Conservation (phyloP, 495 filamentous ascomycete genomes). For the Podospora sp. region DNA sequence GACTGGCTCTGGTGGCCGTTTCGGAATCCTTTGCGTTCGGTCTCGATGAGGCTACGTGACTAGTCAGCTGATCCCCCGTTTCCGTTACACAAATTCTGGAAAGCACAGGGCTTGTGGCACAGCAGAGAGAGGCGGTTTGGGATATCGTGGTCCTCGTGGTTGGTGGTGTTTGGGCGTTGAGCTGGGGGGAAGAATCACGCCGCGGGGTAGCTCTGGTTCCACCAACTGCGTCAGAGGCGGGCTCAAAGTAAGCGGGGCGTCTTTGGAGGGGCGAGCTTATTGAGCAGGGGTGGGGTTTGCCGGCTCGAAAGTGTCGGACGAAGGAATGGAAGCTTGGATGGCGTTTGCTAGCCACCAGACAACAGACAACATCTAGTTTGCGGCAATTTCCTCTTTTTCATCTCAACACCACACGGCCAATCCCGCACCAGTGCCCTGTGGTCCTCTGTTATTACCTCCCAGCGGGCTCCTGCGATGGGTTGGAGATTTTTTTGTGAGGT, state of each 20-base stretch:
- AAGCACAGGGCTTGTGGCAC: constrained; percentile 5
- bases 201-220: constrained; percentile 1
- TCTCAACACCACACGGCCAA: not conserved
- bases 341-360: no score
- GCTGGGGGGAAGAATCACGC: not conserved
- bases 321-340: no score
- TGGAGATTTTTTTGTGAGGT: not conserved
- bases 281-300: not conserved
- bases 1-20: not conserved
- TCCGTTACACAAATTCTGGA: not conserved
- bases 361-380: not conserved
- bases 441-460: not conserved
- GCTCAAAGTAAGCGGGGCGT: not conserved
- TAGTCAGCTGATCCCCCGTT: constrained; percentile 9
- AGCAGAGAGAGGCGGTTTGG: not conserved
- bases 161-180: constrained; percentile 5
- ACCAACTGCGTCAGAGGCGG: constrained; percentile 16
- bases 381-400: not conserved
- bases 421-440: not conserved
- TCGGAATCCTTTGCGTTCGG: not conserved
- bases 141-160: constrained; percentile 1
- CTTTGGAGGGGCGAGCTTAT: not conserved
- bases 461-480: no score
- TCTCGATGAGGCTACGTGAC: not conserved
- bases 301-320: not conserved